Base-by-base conservation (phyloP, 441 rosid species). In the Mallotus repandus region DNA sequence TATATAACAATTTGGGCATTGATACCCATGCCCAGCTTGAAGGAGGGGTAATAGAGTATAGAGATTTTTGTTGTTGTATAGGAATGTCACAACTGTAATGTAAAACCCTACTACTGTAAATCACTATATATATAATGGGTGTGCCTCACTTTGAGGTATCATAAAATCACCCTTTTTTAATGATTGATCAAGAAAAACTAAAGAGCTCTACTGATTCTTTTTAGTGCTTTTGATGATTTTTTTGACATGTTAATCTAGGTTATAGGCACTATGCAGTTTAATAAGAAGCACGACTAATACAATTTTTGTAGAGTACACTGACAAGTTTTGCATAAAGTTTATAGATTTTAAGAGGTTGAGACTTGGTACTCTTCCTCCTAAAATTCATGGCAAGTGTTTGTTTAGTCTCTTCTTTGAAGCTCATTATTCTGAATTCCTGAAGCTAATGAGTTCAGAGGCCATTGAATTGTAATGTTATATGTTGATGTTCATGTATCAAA, bases 291-390 rank as follows among this genome's bases (percentile, higher is more conserved):
- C 72, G n/a, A 72, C 83, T 25, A 73, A 87, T 77, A 91, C 92
- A 11, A 83, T 87, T 38, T 86, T 92, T 76, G 86, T 81, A 2
- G 94, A 89, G 74, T 89, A 89, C 71, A 69, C 80, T 46, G 90
- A 88, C 65, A 84, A 76, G 73, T 91, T 76, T 77, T 78, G 69
- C 60, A 85, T 94, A 25, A 80, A 88, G 71, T 80, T 89, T 18
- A 83, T 92, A 21, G 89, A 85, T 77, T 89, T 89, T 49, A 86
- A 91, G 70, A 77, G 68, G 16, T 65, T 92, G 74, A 91, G 82
- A 68, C 94, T 94, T 11, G 99, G 99, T 78, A 76, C 88, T 60
- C 81, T 92, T 81, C 94, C 97, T 38, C 98, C 94, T 0, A 74
- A 68, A 50, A 45, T 94, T 79, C 88, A 91, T 14, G 99, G 97